Base-by-base conservation (phyloP, 2,329 filamentous ascomycete genomes). In the Escovopsis sp. region DNA sequence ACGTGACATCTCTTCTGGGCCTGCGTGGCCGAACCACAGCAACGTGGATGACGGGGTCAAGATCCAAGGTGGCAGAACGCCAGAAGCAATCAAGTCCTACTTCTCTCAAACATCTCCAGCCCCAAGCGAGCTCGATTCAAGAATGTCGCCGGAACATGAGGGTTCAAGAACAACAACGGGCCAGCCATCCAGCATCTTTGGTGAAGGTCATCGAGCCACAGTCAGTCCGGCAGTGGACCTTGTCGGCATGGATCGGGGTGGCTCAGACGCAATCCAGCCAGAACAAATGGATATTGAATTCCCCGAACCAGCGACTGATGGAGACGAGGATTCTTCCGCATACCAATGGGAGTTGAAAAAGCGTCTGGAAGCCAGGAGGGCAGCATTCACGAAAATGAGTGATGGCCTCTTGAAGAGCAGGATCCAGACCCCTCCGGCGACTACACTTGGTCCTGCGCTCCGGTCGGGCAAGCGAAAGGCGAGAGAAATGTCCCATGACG, bases 291-390 rank as follows among this genome's bases (percentile, higher is more conserved):
- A 39, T 23, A 26, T 33, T 6, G 19, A 10, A 15, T 36, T 18
- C 6, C 23, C 23, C 6, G 23, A 23, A 4, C 6, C 6, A 4
- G 23, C 23, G 4, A 6, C 23, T 2, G 6, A 23, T 4, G 23
- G 23, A 6, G 23, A 55, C 3, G 52, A 59, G 23, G 58, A 59
- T 11, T 49, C 52, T 6, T 60, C 59, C 6, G 56, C 59, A 3
- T 59, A 54, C 35, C 47, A 53, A 33, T 58, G 52, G 28, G 50
- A 47, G 37, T 4, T 11, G 2, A 33, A 18, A 4, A 18, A 15
- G 43, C 35, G 23, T 36, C 26, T 11, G 38, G 38, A 38, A 36
- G n/a, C 15, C 15, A 12, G n/a, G 40, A 10, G 33, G 30, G 23
- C 36, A 45, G 7, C 23, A 12, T 18, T n/a, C 7, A 12, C 35